These are phyloP conservation scores for Zancudomyces culisetae DNA, from an alignment of 371 early-diverging fungal species.

Conservation along the genomic window DNA sequence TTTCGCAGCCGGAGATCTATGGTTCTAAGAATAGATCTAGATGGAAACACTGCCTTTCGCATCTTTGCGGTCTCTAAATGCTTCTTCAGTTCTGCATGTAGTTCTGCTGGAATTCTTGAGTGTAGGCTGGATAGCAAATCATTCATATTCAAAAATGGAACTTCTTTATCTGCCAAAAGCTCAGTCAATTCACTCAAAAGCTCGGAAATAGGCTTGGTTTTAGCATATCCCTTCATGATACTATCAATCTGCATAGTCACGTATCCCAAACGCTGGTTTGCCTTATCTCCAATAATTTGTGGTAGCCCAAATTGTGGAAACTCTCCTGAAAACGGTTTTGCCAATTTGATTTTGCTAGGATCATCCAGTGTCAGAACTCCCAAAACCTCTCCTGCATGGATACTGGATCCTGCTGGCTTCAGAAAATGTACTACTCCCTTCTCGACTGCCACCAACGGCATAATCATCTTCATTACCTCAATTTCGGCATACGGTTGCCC, in stretches of 20 bases:
- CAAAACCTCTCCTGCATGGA: constrained; percentile 82
- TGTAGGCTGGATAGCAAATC: constrained; percentile 64
- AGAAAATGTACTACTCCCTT: constrained; percentile 76
- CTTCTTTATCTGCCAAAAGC: constrained; percentile 48
- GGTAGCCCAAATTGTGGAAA: constrained; percentile 61
- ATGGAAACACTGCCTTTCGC: constrained; percentile 43
- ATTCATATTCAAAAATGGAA: constrained; percentile 71
- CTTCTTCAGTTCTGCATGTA: constrained; percentile 32
- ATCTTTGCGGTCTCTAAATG: constrained; percentile 11
- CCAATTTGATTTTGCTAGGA: constrained; percentile 75
- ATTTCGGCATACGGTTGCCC: constrained; percentile 94
- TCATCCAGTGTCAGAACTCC: constrained; percentile 83
- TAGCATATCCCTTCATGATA: constrained; percentile 78
- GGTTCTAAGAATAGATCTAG: constrained; percentile 36
- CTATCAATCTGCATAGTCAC: constrained; percentile 39
- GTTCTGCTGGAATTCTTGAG: constrained; percentile 67
- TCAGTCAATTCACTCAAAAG: constrained; percentile 54
- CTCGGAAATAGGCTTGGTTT: constrained; percentile 39
- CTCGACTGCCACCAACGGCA: constrained; percentile 82
- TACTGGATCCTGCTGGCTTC: constrained; percentile 72
- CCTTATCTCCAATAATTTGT: constrained; percentile 52
- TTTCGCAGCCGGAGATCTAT: constrained; percentile 36
- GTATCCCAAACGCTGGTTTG: constrained; percentile 60
- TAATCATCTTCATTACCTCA: constrained; percentile 99
- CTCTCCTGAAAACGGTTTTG: constrained; percentile 70